Conservation (phyloP, 768 basidiomycete genomes). For the Tricholoma sp. region DNA sequence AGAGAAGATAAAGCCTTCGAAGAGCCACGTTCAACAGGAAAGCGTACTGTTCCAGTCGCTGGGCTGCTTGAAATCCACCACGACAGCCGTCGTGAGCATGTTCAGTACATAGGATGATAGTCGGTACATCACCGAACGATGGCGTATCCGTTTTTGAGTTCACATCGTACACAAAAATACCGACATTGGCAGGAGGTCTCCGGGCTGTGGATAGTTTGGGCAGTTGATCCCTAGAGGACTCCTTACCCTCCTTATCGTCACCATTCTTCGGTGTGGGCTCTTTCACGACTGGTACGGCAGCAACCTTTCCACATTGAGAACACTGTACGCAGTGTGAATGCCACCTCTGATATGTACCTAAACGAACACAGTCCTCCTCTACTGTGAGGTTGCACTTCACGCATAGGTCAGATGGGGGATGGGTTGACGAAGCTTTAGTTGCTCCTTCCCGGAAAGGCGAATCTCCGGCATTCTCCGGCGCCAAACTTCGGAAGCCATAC, state of each 20-base stretch:
- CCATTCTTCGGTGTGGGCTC: conserved; percentile 49
- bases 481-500: conserved; percentile 89
- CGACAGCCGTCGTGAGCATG: conserved; percentile 68
- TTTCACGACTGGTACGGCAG: conserved; percentile 56
- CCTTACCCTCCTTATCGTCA: conserved; percentile 43
- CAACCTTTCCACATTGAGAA: conserved; percentile 68
- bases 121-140: conserved; percentile 71
- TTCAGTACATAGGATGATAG: conserved; percentile 69
- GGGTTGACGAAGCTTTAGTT: conserved; percentile 52
- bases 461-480: conserved; percentile 88
- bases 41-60: conserved; percentile 94
- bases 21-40: conserved; percentile 95
- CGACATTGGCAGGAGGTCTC: conserved; percentile 78
- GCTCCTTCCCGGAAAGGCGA: conserved; percentile 63
- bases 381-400: conserved; percentile 85
- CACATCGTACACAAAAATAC: conserved; percentile 72
- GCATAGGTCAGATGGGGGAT: conserved; percentile 87
- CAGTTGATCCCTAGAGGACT: conserved; percentile 33
- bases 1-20: conserved; percentile 78
- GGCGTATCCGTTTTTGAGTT: conserved; percentile 62
- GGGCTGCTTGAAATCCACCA: conserved; percentile 84
- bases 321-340: conserved; percentile 94
- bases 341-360: conserved; percentile 97
- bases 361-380: conserved; percentile 93
- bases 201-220: conserved; percentile 61